phyloP scores from a whole-genome alignment of 2,329 filamentous ascomycete genomes.

The Neofusicoccum kwambonambiense region DNA sequence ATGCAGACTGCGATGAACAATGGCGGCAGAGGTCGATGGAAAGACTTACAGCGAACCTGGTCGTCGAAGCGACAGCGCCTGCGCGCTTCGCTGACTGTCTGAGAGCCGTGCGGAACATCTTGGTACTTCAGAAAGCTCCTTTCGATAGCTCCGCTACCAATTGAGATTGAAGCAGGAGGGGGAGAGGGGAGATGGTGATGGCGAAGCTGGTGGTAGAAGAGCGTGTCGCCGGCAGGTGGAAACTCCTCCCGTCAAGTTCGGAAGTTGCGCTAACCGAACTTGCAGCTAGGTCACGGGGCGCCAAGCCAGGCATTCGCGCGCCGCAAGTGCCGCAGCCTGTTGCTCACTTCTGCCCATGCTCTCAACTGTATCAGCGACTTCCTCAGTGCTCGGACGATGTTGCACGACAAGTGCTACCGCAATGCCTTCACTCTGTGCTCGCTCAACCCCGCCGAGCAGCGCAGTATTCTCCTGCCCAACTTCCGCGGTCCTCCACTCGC shows the following conservation, averaged over 20 bases:
- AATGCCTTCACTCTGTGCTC: neutral
- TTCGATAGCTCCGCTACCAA: slow-evolving; percentile 42
- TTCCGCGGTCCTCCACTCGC: neutral
- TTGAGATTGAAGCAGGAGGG: slow-evolving; percentile 44
- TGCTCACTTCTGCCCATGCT: too few species aligned
- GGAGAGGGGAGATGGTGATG: slow-evolving; percentile 38
- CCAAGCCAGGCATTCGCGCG: neutral
- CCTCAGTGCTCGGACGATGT: neutral
- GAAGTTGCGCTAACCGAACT: too few species aligned
- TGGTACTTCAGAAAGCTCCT: slow-evolving; percentile 48
- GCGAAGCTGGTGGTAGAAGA: slow-evolving; percentile 23
- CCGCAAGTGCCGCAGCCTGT: neutral
- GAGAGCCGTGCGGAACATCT: slow-evolving; percentile 98
- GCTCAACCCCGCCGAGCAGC: neutral
- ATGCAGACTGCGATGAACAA: slow-evolving; percentile 41
- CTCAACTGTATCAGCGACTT: neutral
- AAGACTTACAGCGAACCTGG: slow-evolving; percentile 89
- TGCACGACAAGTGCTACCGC: neutral
- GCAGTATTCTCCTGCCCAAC: neutral
- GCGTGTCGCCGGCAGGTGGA: neutral
- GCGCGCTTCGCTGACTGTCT: slow-evolving; percentile 74
- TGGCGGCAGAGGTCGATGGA: slow-evolving; percentile 32
- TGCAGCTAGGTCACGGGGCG: neutral
- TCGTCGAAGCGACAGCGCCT: slow-evolving; percentile 85
- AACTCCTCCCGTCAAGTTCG: slow-evolving; percentile 4